Percentiles rank a stretch among this genome's conserved stretches.
Conservation (phyloP, 108 stramenopile species). For the Cyclostephanos tholiformis region DNA sequence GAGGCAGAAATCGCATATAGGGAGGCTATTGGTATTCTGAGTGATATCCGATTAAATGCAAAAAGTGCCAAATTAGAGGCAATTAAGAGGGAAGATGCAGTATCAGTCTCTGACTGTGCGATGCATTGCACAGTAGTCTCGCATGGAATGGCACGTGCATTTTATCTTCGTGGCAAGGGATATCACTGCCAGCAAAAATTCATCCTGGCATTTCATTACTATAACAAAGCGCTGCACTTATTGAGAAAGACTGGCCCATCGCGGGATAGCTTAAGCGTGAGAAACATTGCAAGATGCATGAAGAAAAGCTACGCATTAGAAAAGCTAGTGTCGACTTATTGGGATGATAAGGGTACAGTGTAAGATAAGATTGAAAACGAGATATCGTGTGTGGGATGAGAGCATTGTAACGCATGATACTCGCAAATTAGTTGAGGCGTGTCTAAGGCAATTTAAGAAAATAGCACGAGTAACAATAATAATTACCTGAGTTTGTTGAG, state of each 20-base stretch:
- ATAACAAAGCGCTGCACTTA: conserved; percentile 28
- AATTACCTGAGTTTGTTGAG: no score
- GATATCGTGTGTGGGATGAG: not conserved
- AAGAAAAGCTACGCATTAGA: conserved; percentile 39
- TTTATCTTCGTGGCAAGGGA: conserved; percentile 36
- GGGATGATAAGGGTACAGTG: conserved; percentile 36
- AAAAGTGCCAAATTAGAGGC: conserved; percentile 14
- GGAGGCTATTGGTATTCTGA: conserved; percentile 38
- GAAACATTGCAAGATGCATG: conserved; percentile 39
- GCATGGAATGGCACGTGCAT: conserved; percentile 27
- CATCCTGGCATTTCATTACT: conserved; percentile 37
- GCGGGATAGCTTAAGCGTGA: not conserved
- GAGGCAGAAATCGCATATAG: conserved; percentile 41
- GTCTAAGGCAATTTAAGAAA: not conserved
- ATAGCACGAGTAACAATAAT: no score
- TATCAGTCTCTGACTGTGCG: conserved; percentile 10
- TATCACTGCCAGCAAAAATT: conserved; percentile 32
- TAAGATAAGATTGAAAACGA: not conserved
- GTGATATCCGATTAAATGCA: conserved; percentile 10
- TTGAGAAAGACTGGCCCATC: conserved; percentile 15
- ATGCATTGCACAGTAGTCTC: conserved; percentile 16
- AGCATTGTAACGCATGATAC: not conserved
- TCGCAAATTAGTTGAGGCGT: not conserved
- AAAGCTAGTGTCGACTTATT: conserved; percentile 37
- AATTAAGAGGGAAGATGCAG: conserved; percentile 12